Conservation (phyloP, 176 grass and related monocot species). For the Avena atlantica region DNA sequence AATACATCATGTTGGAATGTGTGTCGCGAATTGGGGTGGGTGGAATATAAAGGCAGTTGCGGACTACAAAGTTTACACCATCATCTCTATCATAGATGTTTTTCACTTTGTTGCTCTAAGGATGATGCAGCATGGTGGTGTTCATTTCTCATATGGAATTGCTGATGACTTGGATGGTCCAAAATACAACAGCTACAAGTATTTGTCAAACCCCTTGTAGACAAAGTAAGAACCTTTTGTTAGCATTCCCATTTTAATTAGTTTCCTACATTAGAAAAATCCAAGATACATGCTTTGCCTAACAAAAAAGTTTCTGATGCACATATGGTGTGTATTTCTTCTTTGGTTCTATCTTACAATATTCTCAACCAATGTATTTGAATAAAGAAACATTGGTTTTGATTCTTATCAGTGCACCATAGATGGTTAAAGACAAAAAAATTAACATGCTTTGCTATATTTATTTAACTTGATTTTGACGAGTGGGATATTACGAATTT, state of each 20-base stretch:
- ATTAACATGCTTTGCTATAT: too few species aligned
- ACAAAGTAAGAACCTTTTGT: constrained; percentile 26
- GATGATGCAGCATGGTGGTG: constrained; percentile 91
- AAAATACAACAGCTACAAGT: constrained; percentile 53
- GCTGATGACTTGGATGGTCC: constrained; percentile 87
- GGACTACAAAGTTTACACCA: constrained; percentile 81
- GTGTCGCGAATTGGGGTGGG: too few species aligned
- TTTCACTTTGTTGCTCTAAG: constrained; percentile 69
- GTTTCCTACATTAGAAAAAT: neutral
- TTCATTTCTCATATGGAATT: constrained; percentile 88
- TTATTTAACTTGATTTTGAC: too few species aligned
- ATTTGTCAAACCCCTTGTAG: too few species aligned
- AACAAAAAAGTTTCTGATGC: neutral
- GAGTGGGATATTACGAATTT: too few species aligned
- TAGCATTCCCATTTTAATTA: constrained; percentile 25
- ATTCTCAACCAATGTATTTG: neutral
- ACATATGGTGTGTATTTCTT: neutral
- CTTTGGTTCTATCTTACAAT: constrained; percentile 7
- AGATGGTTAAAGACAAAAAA: too few species aligned
- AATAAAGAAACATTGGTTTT: too few species aligned
- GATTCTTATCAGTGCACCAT: too few species aligned
- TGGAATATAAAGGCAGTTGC: constrained; percentile 83
- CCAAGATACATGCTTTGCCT: neutral
- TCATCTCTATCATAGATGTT: constrained; percentile 67
- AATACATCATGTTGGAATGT: constrained; percentile 64